Evolutionary conservation across 129 eudicot genomes (phyloP).

Genomic region (Scalesia atractyloides): DNA sequence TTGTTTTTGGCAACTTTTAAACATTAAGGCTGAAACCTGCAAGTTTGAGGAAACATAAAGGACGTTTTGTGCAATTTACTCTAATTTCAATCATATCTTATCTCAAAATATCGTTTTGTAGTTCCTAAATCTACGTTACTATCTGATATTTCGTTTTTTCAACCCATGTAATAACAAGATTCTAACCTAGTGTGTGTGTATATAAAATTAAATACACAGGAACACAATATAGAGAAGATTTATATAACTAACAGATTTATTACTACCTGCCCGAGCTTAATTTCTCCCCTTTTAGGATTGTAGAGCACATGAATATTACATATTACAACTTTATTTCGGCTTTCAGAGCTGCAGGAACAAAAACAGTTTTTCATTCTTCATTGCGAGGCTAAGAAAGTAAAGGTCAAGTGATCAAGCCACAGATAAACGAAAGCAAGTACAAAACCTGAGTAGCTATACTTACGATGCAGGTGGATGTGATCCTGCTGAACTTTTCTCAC

Average conservation of each 20-base stretch:
- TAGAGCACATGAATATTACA: slow-evolving; percentile 95
- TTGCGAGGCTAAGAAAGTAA: slow-evolving; percentile 6
- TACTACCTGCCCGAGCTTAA: slow-evolving; percentile 95
- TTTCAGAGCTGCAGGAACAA: slow-evolving; percentile 55
- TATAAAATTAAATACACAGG: background rate
- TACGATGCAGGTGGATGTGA: slow-evolving; percentile 52
- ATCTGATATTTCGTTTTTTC: too few relatives aligned
- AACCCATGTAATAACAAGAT: too few relatives aligned
- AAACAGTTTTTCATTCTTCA: slow-evolving; percentile 19
- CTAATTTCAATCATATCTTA: too few relatives aligned
- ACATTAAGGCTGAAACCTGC: too few relatives aligned
- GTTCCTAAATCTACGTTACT: too few relatives aligned
- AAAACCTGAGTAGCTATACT: too few relatives aligned
- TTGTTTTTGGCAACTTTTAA: too few relatives aligned
- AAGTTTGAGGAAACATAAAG: too few relatives aligned
- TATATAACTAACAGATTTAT: slow-evolving; percentile 8
- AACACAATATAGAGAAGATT: background rate
- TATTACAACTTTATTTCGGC: slow-evolving; percentile 56
- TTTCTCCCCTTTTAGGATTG: slow-evolving; percentile 95
- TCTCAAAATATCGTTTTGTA: too few relatives aligned
- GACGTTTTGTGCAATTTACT: too few relatives aligned
- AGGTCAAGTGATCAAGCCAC: background rate
- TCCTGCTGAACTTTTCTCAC: slow-evolving; percentile 31
- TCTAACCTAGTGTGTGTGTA: too few relatives aligned
- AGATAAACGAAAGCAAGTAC: background rate